Percentiles rank a stretch among this genome's conserved stretches.
Evolutionary conservation across 2,329 filamentous ascomycete genomes (phyloP).

Genomic region (Ceratocystis cubensis): DNA sequence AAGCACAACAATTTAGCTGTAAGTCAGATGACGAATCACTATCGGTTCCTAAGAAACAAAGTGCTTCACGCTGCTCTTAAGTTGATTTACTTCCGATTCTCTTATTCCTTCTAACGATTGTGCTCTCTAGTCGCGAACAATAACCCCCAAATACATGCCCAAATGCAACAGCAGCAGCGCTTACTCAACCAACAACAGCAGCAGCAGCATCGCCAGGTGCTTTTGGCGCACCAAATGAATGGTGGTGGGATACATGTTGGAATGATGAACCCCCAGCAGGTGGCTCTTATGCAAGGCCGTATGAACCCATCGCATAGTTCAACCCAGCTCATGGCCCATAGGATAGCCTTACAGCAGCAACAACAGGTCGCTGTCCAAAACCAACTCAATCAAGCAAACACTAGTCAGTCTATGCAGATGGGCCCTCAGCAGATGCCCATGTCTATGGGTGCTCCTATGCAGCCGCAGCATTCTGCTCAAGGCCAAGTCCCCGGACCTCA

Average conservation of each 20-base stretch:
- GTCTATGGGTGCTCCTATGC: constrained; percentile 22
- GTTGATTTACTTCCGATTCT: no score
- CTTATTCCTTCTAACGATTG: no score
- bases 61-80: no score
- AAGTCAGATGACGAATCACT: background rate
- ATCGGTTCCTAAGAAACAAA: no score
- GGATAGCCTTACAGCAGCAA: constrained; percentile 37
- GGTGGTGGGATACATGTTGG: constrained; percentile 43
- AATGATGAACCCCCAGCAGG: constrained; percentile 38
- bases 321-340: constrained; percentile 34
- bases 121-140: constrained; percentile 13
- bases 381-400: constrained; percentile 33
- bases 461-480: constrained; percentile 23
- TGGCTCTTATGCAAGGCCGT: constrained; percentile 35
- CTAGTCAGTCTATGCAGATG: constrained; percentile 38
- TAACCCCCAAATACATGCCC: constrained; percentile 30
- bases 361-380: constrained; percentile 26
- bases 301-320: constrained; percentile 20
- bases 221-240: constrained; percentile 40
- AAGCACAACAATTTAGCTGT: constrained; percentile 18
- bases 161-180: constrained; percentile 41
- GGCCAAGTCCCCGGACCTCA: constrained; percentile 25
- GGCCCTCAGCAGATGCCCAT: constrained; percentile 30
- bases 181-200: constrained; percentile 44
- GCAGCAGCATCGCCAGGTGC: constrained; percentile 38